phyloP scores from a whole-genome alignment of 2,329 filamentous ascomycete species.

The Zopfia rhizophila region DNA sequence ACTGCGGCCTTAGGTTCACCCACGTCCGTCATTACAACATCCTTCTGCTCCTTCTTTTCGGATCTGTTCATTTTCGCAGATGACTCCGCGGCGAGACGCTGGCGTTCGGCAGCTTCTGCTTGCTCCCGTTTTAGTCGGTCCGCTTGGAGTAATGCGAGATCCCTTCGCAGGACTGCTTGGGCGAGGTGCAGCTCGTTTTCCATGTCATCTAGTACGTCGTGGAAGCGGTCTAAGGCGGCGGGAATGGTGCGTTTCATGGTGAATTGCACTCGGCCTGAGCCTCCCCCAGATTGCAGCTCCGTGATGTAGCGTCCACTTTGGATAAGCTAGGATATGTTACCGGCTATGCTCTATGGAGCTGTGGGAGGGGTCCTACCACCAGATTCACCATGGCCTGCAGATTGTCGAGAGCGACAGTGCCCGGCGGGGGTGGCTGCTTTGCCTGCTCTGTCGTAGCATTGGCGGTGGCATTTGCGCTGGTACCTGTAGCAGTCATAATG shows the following conservation, averaged over 20 bases:
- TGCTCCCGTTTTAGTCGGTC: conserved; percentile 47
- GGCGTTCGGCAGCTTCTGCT: conserved; percentile 45
- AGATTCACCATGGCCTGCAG: conserved; percentile 60
- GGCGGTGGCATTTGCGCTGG: conserved; percentile 23
- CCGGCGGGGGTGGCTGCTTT: conserved; percentile 15
- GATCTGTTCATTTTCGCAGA: conserved; percentile 23
- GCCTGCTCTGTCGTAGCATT: conserved; percentile 15
- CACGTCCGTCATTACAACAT: background rate
- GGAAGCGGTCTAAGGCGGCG: conserved; percentile 55
- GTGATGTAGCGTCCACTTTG: conserved; percentile 58
- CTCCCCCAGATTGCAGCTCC: conserved; percentile 48
- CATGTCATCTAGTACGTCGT: conserved; percentile 63
- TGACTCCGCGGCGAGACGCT: conserved; percentile 41
- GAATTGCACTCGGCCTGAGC: conserved; percentile 42
- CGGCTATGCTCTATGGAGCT: conserved; percentile 8
- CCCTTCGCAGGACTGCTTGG: conserved; percentile 47
- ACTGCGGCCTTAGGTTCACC: background rate
- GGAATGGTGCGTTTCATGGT: conserved; percentile 53
- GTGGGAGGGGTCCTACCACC: conserved; percentile 50
- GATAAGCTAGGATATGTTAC: conserved; percentile 48
- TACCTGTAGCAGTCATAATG: background rate
- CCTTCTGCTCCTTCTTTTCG: conserved; percentile 15
- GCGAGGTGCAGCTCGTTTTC: conserved; percentile 56
- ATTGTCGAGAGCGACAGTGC: conserved; percentile 51
- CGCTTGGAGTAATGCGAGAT: conserved; percentile 48